Percentiles rank a stretch among this genome's conserved stretches.
These are phyloP conservation scores for Deinandra increscens DNA, from an alignment of 129 eudicot species.

Conservation along the genomic window DNA sequence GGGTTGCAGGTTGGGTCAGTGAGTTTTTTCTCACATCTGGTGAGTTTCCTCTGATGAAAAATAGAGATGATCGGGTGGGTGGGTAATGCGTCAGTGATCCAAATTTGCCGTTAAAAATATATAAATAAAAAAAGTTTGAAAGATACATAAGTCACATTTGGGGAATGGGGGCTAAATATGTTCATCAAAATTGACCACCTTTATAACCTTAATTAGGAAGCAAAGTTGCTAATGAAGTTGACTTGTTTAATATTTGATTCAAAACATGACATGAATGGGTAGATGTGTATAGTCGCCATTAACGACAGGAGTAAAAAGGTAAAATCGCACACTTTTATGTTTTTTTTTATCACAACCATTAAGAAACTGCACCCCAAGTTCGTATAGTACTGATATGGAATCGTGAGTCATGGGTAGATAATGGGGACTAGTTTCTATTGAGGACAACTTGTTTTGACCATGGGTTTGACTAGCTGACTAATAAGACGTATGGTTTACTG, in stretches of 20 bases:
- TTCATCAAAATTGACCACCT: conserved; percentile 15
- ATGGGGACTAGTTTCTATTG: neutral
- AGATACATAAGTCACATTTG: too few relatives aligned
- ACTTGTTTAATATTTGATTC: conserved; percentile 1
- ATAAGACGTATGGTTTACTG: too few relatives aligned
- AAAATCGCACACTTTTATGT: conserved; percentile 9
- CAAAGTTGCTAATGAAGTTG: conserved; percentile 10
- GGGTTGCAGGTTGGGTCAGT: too few relatives aligned
- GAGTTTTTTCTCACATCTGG: too few relatives aligned
- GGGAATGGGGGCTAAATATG: neutral
- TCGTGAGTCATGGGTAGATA: neutral
- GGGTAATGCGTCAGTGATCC: too few relatives aligned
- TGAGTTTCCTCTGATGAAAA: too few relatives aligned
- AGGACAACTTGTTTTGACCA: neutral
- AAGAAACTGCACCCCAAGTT: neutral
- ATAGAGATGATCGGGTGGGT: too few relatives aligned
- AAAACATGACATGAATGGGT: neutral
- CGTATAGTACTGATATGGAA: neutral
- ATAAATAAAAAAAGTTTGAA: too few relatives aligned
- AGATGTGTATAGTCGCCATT: conserved; percentile 6
- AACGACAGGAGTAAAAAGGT: conserved; percentile 11
- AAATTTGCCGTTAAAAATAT: too few relatives aligned
- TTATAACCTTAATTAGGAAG: neutral
- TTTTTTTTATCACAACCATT: neutral
- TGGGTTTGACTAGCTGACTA: too few relatives aligned